A percentile compares a stretch with the other conserved stretches of the same genome.
Evolutionary conservation across 805 yeast species (phyloP).

Genomic region (Kluyveromyces lactis): DNA sequence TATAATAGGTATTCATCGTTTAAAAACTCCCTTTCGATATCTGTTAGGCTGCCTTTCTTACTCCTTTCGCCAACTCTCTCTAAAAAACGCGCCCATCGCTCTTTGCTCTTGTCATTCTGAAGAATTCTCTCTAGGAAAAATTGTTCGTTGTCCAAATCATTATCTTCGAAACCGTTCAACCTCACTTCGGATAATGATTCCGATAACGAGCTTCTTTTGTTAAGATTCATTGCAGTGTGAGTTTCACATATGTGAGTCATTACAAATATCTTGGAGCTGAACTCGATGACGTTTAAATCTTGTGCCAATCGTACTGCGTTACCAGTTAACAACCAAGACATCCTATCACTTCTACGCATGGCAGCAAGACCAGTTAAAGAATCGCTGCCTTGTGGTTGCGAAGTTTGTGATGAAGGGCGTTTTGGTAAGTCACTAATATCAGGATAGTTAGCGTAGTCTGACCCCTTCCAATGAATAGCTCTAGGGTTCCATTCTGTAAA

Average conservation of each 20-base stretch:
- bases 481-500: conserved; percentile 95
- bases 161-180: conserved; percentile 36
- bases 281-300: conserved; percentile 73
- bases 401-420: conserved; percentile 10
- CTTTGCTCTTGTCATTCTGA: conserved; percentile 17
- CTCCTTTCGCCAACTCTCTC: conserved; percentile 7
- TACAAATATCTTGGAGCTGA: conserved; percentile 62
- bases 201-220: conserved; percentile 68
- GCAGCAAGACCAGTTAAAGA: conserved; percentile 72
- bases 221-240: conserved; percentile 71
- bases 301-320: conserved; percentile 81
- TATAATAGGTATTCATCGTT: conserved; percentile 28
- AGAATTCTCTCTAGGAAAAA: conserved; percentile 23
- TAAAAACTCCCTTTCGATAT: conserved; percentile 24
- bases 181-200: conserved; percentile 64
- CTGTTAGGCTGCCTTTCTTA: conserved; percentile 10
- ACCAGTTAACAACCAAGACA: conserved; percentile 93
- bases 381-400: conserved; percentile 29
- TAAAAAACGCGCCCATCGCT: conserved; percentile 18
- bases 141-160: conserved; percentile 27
- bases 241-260: conserved; percentile 85
- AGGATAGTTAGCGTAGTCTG: conserved; percentile 67
- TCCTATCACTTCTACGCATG: conserved; percentile 75
- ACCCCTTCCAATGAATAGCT: conserved; percentile 84
- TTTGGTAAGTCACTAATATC: conserved; percentile 24